Base-by-base conservation (phyloP, 805 yeast species). In the Kluyveromyces dobzhanskii region DNA sequence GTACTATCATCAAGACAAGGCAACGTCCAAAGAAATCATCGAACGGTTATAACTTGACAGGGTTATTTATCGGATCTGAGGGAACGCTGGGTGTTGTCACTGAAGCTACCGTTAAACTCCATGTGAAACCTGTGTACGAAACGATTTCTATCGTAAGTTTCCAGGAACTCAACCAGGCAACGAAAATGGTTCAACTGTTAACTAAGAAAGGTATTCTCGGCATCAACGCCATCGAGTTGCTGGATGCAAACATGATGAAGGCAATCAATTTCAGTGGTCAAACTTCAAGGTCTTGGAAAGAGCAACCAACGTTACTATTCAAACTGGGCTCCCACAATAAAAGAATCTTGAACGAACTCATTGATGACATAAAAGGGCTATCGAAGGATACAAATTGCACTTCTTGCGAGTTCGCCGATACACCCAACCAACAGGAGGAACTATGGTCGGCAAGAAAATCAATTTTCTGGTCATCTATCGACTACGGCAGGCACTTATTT, bases 391-490 rank as follows among this genome's bases (percentile, higher is more conserved):
- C 80, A 56, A 61, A 73, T 29, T 67, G 77, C 38, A 53, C 55
- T 13, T 59, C 65, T 10, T 75, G 85, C 51, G 70, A 72, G 42
- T 76, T 78, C 60, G 94, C 95, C 0, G 63, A 69, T 35, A 67
- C 67, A 38, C 71, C 71, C 21, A 81, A 76, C 25, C 87, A 83
- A 49, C 76, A 76, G 36, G 71, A 70, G n/a, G 90, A 82, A 51
- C 63, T 85, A 30, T 85, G 90, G 79, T 71, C 79, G 13, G 95
- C 95, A 7, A 62, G 95, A 39, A 85, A 85, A 56, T 78, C 81
- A 56, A 92, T 83, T 0, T 55, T 79, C 2, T 79, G 82, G 80
- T 74, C 83, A 9, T 73, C 80, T 3, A 70, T 81, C 37, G 81
- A 78, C 41, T 75, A 73, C 45, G 94, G 90, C 1, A 64, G 70